Base-by-base conservation (phyloP, 306 rosid genomes). In the Aeschynomene evenia region DNA sequence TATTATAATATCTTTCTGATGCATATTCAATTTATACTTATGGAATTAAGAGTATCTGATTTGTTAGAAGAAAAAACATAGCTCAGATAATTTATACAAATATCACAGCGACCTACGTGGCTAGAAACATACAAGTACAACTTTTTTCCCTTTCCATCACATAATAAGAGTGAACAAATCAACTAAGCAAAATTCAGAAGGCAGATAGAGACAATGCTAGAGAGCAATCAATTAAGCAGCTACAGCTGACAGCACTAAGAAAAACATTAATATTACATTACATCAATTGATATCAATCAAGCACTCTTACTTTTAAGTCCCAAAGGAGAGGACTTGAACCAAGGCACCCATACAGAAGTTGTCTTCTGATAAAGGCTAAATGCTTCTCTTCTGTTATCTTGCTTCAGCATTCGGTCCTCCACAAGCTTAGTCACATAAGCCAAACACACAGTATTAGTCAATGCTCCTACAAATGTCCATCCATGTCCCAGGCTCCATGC, bases 381-480 rank as follows among this genome's bases (percentile, higher is more conserved):
- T 2, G 96, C 91, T 33, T 93, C 96, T 1, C 77, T 85, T 76
- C 97, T 84, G 71, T 82, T 67, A 0, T 82, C 81, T 69, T 85
- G 85, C 53, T 81, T 90, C 85, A 90, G 22, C 91, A 93, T 93
- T 48, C 93, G 74, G 10, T 74, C 85, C 71, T 93, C 97, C 58
- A 93, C 98, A 39, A 93, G 91, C 64, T 75, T 85, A 8, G 96
- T 93, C 56, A 93, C 98, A 76, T 93, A 88, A 67, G 83, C 96
- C 69, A 93, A 79, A 77, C 98, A 86, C 82, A 85, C 29, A 7
- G 80, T 83, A 66, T 90, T 93, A 19, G 70, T 18, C 29, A 93
- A 51, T 29, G 96, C 77, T 5, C 98, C 98, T 23, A 81, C 33
- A 58, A 82, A 79, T 58, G 84, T 31, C 97, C 96, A 88, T 55